A percentile compares a stretch with the other conserved stretches of the same genome.
Conservation (phyloP, 73 alveolate genomes). For the Paraurostyla sp. region DNA sequence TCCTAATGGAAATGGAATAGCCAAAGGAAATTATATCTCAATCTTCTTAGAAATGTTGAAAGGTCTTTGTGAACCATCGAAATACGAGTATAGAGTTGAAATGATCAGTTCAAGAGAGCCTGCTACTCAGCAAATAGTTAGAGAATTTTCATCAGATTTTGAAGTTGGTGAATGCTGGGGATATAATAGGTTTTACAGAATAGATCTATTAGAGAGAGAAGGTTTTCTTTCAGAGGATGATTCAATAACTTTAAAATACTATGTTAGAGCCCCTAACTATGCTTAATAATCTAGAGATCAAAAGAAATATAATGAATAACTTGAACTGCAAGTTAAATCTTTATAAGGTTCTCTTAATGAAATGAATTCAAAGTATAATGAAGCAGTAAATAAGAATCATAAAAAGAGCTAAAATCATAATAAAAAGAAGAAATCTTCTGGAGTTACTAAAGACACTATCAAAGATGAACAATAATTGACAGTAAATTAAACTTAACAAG, state of each 20-base stretch:
- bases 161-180: slow-evolving; percentile 99
- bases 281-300: slow-evolving; percentile 87
- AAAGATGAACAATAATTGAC: background rate
- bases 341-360: slow-evolving; percentile 12
- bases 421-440: slow-evolving; percentile 29
- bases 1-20: slow-evolving; percentile 94
- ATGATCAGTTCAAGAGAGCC: slow-evolving; percentile 88
- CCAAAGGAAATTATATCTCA: slow-evolving; percentile 89
- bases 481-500: too few relatives aligned
- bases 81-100: slow-evolving; percentile 95
- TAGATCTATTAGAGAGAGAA: slow-evolving; percentile 88
- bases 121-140: slow-evolving; percentile 67
- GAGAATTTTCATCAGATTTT: slow-evolving; percentile 96
- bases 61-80: slow-evolving; percentile 85
- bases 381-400: slow-evolving; percentile 64
- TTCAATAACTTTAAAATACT: slow-evolving; percentile 81
- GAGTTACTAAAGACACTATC: slow-evolving; percentile 5
- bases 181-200: slow-evolving; percentile 92
- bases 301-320: slow-evolving; percentile 82
- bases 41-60: slow-evolving; percentile 94
- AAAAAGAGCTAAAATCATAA: slow-evolving; percentile 38
- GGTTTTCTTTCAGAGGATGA: slow-evolving; percentile 91
- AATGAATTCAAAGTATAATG: slow-evolving; percentile 61
- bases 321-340: slow-evolving; percentile 68
- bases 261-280: slow-evolving; percentile 94